Evolutionary conservation across 495 filamentous ascomycete genomes (phyloP), one percentile per base, ranked within the genome.

Genomic region (Penicillium robsamsonii): DNA sequence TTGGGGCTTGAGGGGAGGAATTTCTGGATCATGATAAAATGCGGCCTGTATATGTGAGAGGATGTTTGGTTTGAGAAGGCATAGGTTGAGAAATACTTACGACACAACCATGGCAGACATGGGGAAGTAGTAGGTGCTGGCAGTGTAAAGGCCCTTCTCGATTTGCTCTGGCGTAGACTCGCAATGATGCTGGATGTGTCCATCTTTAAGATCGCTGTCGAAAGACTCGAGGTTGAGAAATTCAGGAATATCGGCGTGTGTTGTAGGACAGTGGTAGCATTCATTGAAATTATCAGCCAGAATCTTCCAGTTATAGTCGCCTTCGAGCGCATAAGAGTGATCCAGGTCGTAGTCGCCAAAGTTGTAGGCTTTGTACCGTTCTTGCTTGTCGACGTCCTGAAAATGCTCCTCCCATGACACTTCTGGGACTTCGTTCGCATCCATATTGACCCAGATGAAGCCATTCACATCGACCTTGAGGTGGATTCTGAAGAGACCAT

Each of bases 251-350:
- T 75, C 70, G 5, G 79, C 71, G 46, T 81, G 79, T 1, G 76
- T 79, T 12, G 75, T 80, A 5, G 69, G 69, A 56, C 78, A 83
- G 63, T 81, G 80, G 51, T 83, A 89, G 59, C 87, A 90, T 67
- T 92, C 85, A 18, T 81, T 77, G 54, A 80, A 83, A 57, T 89
- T 91, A 71, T 91, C 84, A 0, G 88, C 65, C 12, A 79, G 58
- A 41, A 73, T 73, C 68, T 83, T 83, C 79, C 79, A 83, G 67
- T 83, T 83, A 53, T 72, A 77, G 12, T 71, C 57, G 0, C 72
- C 74, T 6, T 79, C 75, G 56, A 80, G 66, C 15, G 75, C 55
- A 80, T 88, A 59, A 76, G 83, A 55, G 80, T 86, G 58, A 53
- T 71, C 62, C 76, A 87, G 49, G 17, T 71, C 71, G 54, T 82